Percentiles rank a stretch among this genome's conserved stretches.
These are phyloP conservation scores for Spergularia bocconei DNA, from an alignment of 148 eudicot genomes.

Conservation along the genomic window DNA sequence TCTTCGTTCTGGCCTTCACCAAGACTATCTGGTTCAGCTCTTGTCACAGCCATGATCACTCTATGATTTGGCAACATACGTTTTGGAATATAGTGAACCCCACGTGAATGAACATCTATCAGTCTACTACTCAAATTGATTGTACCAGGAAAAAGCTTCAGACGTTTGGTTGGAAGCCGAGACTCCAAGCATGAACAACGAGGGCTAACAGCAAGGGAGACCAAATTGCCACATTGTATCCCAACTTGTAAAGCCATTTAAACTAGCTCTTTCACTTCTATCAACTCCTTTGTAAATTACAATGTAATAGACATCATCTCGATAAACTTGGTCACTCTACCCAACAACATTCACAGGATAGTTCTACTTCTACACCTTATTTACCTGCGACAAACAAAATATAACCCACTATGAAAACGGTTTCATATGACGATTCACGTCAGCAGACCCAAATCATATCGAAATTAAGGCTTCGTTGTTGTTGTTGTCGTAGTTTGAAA, in stretches of 20 bases:
- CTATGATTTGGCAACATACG: slow-evolving; percentile 21
- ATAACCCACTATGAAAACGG: no score
- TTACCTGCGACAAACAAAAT: no score
- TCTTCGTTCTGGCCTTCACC: slow-evolving; percentile 35
- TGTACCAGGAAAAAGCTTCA: slow-evolving; percentile 21
- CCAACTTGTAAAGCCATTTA: slow-evolving; percentile 34
- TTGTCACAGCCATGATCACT: slow-evolving; percentile 35
- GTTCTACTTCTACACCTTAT: no score
- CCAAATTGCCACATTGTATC: slow-evolving; percentile 33
- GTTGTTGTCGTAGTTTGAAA: no score
- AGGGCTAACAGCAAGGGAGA: slow-evolving; percentile 26
- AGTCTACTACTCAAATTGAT: slow-evolving; percentile 22
- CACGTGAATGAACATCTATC: slow-evolving; percentile 12
- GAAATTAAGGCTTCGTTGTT: no score
- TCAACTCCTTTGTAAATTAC: neutral
- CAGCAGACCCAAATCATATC: no score
- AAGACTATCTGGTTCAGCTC: slow-evolving; percentile 44
- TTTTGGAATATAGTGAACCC: slow-evolving; percentile 22
- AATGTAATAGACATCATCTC: neutral
- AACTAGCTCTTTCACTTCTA: neutral
- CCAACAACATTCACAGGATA: no score
- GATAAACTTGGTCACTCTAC: no score
- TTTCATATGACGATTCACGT: no score
- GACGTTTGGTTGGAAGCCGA: slow-evolving; percentile 20
- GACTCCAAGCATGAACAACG: slow-evolving; percentile 31